phyloP scores from a whole-genome alignment of 179 eudicot species.

The Monotropa hypopitys region DNA sequence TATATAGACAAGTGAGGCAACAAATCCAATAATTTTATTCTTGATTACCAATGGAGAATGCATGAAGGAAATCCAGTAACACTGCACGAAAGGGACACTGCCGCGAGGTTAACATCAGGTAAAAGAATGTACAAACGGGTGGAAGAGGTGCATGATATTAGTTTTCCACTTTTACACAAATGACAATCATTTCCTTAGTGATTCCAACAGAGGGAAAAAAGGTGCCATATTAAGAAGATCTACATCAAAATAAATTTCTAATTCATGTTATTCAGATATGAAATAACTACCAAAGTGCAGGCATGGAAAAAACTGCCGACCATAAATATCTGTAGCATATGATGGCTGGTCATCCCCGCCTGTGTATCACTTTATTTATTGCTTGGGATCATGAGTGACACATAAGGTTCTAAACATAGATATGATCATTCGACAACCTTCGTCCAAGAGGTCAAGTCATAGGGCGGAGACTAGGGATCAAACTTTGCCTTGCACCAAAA shows the following conservation, averaged over 20 bases:
- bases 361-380: not conserved
- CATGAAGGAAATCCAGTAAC: not conserved
- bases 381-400: not conserved
- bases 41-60: not conserved
- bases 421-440: not conserved
- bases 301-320: not conserved
- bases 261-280: not conserved
- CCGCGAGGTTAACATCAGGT: not conserved
- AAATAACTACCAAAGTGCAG: not conserved
- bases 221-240: not conserved
- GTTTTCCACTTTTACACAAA: not conserved
- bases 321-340: not conserved
- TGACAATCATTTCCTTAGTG: not conserved
- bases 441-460: not conserved
- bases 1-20: not conserved
- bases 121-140: not conserved
- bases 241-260: not conserved
- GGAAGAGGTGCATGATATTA: not conserved
- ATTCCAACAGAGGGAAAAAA: not conserved
- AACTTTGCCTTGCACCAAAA: not conserved
- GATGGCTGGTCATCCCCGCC: not conserved
- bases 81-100: not conserved
- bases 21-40: not conserved
- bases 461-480: not conserved
- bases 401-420: not conserved